A percentile compares a stretch with the other conserved stretches of the same genome.
Evolutionary conservation across 257 asterid genomes (phyloP).

Genomic region (Handroanthus guayacan): DNA sequence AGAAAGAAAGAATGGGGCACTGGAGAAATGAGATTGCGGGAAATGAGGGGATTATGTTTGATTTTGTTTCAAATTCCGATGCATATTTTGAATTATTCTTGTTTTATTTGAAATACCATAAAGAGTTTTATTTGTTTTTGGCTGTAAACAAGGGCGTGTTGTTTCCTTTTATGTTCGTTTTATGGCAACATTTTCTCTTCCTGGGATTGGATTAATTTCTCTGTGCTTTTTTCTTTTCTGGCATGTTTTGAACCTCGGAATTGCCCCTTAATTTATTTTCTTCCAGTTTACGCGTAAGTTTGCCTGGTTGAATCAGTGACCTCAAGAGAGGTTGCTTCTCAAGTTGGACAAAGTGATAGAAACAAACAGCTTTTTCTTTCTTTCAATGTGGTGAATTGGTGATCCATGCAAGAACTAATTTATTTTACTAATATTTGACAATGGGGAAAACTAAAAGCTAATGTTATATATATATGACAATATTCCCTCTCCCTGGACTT

Average conservation of each 20-base stretch:
- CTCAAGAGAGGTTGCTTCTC: conserved; percentile 36
- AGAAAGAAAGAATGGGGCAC: conserved; percentile 33
- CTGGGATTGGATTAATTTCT: conserved; percentile 31
- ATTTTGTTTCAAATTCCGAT: conserved; percentile 44
- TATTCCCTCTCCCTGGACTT: conserved; percentile 16
- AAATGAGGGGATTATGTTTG: conserved; percentile 52
- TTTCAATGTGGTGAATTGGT: conserved; percentile 24
- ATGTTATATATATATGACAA: neutral
- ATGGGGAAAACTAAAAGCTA: neutral
- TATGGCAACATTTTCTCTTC: conserved; percentile 10
- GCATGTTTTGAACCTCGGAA: neutral
- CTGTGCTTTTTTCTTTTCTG: neutral
- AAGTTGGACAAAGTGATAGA: conserved; percentile 36
- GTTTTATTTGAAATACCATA: conserved; percentile 32
- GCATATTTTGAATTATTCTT: conserved; percentile 39
- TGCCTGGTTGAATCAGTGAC: conserved; percentile 27
- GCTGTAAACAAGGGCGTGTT: conserved; percentile 32
- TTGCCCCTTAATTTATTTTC: conserved; percentile 24
- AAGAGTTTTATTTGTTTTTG: conserved; percentile 17
- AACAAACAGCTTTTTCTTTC: conserved; percentile 28
- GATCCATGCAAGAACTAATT: conserved; percentile 37
- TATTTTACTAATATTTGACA: conserved; percentile 24
- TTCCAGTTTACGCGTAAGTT: conserved; percentile 30
- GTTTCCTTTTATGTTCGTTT: conserved; percentile 15
- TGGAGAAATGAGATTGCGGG: conserved; percentile 31